Conservation (phyloP, 1,284 basidiomycete species). For the Malassezia brasiliensis region DNA sequence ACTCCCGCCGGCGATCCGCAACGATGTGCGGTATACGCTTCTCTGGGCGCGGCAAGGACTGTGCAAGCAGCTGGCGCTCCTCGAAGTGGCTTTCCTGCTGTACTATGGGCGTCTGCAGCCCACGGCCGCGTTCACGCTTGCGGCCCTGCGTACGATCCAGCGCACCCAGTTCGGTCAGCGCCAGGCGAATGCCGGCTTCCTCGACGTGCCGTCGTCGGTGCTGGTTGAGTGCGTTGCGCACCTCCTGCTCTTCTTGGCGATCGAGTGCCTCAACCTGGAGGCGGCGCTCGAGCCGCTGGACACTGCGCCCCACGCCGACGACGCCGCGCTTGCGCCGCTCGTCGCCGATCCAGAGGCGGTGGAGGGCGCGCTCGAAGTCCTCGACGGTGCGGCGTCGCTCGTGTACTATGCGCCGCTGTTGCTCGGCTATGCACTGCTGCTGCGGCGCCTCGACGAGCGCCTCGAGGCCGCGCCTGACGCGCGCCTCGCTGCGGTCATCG, state of each 20-base stretch:
- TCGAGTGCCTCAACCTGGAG: slow-evolving; percentile 73
- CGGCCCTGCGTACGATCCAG: slow-evolving; percentile 60
- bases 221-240: slow-evolving; percentile 61
- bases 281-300: slow-evolving; percentile 56
- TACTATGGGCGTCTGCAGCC: slow-evolving; percentile 69
- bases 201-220: slow-evolving; percentile 62
- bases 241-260: slow-evolving; percentile 64
- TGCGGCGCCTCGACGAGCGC: slow-evolving; percentile 49
- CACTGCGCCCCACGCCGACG: neutral
- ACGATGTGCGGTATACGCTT: slow-evolving; percentile 58
- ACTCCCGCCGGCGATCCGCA: slow-evolving; percentile 55
- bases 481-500: slow-evolving; percentile 21
- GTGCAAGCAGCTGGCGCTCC: slow-evolving; percentile 65
- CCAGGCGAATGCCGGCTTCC: slow-evolving; percentile 58
- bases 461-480: slow-evolving; percentile 25
- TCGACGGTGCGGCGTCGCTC: slow-evolving; percentile 53
- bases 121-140: slow-evolving; percentile 57
- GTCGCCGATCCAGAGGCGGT: slow-evolving; percentile 20
- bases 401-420: slow-evolving; percentile 61
- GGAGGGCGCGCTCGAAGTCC: slow-evolving; percentile 54
- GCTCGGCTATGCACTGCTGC: slow-evolving; percentile 67
- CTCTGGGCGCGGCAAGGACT: slow-evolving; percentile 69
- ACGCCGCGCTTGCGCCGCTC: slow-evolving; percentile 12
- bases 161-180: slow-evolving; percentile 59
- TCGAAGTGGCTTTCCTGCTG: slow-evolving; percentile 74